Percentiles rank a stretch among this genome's conserved stretches.
phyloP scores from a whole-genome alignment of 2,329 filamentous ascomycete genomes.

The Aspergillus texensis region DNA sequence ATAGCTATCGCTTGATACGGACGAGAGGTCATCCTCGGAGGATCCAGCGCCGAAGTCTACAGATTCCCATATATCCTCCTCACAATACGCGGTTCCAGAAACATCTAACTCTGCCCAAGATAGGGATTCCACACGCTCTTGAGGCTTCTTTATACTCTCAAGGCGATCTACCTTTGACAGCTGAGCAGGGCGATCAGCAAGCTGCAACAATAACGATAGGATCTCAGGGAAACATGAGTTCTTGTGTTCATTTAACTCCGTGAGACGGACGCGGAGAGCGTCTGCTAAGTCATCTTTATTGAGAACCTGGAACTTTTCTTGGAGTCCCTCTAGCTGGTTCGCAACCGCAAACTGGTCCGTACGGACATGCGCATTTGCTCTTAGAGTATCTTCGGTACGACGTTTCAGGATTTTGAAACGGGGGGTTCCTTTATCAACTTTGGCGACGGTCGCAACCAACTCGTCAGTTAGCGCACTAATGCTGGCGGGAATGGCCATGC shows the following conservation, averaged over 20 bases:
- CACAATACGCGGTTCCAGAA: constrained; percentile 69
- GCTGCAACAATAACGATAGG: constrained; percentile 74
- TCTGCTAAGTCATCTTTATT: constrained; percentile 79
- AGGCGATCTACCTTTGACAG: constrained; percentile 69
- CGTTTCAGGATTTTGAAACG: constrained; percentile 34
- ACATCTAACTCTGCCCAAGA: constrained; percentile 79
- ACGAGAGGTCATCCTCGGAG: constrained; percentile 43
- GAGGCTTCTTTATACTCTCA: constrained; percentile 53
- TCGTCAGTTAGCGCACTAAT: constrained; percentile 69
- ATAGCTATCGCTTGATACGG: constrained; percentile 36
- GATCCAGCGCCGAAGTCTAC: constrained; percentile 43
- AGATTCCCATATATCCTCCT: constrained; percentile 46
- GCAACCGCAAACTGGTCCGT: constrained; percentile 77
- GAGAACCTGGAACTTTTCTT: constrained; percentile 83
- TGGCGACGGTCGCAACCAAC: constrained; percentile 67
- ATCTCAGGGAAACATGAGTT: constrained; percentile 77
- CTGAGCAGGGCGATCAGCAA: constrained; percentile 77
- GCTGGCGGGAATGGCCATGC: constrained; percentile 72
- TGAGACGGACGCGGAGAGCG: constrained; percentile 61
- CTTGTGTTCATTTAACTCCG: constrained; percentile 57
- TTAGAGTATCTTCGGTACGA: constrained; percentile 37
- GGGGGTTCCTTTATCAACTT: constrained; percentile 46
- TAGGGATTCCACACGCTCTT: constrained; percentile 54
- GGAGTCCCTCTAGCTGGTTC: constrained; percentile 67
- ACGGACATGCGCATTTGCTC: constrained; percentile 56